Evolutionary conservation across 495 filamentous ascomycete species (phyloP), one percentile per base, ranked within the genome.

Genomic region (Oidiodendron maius): DNA sequence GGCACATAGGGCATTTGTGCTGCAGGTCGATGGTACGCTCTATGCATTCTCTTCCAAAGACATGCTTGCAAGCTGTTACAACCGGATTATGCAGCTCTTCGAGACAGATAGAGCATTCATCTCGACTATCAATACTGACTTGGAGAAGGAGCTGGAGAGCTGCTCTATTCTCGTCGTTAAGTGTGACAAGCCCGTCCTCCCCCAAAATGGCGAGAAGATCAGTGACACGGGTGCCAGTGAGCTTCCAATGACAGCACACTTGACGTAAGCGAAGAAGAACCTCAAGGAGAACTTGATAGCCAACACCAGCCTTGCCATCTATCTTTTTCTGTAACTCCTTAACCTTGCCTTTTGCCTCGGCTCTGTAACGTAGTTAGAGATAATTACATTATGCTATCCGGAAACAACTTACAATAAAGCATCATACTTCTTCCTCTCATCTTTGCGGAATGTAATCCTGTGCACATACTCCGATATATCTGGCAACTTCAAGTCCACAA

Each of bases 41-140:
- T 51, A 96, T 90, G 60, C 91, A 96, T 18, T 70, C 67, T 20
- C 69, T 68, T 49, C 87, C 87, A 63, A 88, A 96, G 8, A 83
- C 68, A 63, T 96, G 91, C 23, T 87, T 90, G 65, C 91, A 96
- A 26, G 82, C 78, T 2, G 91, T 96, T 51, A 96, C 95, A 39
- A 91, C 78, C 0, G 91, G 91, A 18, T 78, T 70, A 9, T 81
- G 78, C 3, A 95, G 65, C 1, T 69, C 63, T 11, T 95, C 90
- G 5, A 91, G 72, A 62, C 91, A 96, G 37, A 96, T 76, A 2
- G 87, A 70, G 55, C 91, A 96, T 34, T 88, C 82, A 51, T 96
- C 91, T 48, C 84, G 84, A 51, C 75, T 83, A 50, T 94, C 86
- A 46, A 93, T 87, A 46, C 79, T 78, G 17, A 94, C 68, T 52